Evolutionary conservation across 2,329 filamentous ascomycete species (phyloP).

Genomic region (Huntiella moniliformis): DNA sequence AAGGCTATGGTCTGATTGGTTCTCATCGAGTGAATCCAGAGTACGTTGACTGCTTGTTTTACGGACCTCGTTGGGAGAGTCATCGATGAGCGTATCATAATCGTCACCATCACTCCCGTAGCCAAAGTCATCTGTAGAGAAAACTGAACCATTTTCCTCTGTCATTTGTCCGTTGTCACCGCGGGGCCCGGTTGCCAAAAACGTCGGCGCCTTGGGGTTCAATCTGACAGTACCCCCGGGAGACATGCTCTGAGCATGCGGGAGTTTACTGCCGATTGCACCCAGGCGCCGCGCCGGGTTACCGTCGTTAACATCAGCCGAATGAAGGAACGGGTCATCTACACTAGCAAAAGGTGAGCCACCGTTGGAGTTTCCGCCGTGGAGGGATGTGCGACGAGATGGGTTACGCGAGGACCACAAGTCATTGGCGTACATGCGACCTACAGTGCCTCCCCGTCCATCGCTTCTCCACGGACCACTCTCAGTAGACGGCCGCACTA

Average conservation of each 20-base stretch:
- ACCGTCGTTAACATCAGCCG: conserved; percentile 32
- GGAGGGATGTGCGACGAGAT: conserved; percentile 64
- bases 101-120: neutral
- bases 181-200: conserved; percentile 53
- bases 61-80: conserved; percentile 33
- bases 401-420: conserved; percentile 43
- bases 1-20: conserved; percentile 36
- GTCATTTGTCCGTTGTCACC: conserved; percentile 22
- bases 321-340: conserved; percentile 44
- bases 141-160: conserved; percentile 13
- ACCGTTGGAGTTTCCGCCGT: conserved; percentile 46
- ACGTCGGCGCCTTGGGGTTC: conserved; percentile 78
- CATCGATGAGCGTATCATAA: conserved; percentile 18
- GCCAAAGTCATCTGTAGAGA: neutral
- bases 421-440: conserved; percentile 47
- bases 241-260: conserved; percentile 20
- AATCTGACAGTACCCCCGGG: conserved; percentile 42
- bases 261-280: conserved; percentile 63
- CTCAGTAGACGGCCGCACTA: conserved; percentile 63
- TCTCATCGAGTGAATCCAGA: conserved; percentile 27
- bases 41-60: conserved; percentile 33
- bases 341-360: conserved; percentile 27
- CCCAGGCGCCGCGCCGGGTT: conserved; percentile 36
- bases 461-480: conserved; percentile 47
- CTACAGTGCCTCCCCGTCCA: conserved; percentile 27